Base-by-base conservation (phyloP, 192 early-diverging fungal species). In the Mortierella claussenii region DNA sequence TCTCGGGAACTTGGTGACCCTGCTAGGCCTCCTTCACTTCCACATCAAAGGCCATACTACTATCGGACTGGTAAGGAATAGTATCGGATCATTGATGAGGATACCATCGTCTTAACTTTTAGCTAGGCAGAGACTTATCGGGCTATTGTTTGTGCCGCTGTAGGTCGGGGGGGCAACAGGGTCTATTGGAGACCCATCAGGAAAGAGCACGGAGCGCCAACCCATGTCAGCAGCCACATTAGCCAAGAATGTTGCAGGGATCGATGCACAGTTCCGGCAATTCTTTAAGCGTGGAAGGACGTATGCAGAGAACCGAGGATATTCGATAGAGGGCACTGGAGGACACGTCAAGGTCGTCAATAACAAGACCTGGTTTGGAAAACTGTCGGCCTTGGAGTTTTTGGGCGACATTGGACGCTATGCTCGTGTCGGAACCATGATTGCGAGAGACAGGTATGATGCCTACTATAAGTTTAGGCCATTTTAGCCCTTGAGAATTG, bases 171-270 rank as follows among this genome's bases (percentile, higher is more conserved):
- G 93, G 15, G 97, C 97, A 8, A 98, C 97, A 1, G 97, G 95
- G 0, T 74, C 85, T 15, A 96, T 98, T 50, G 97, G 97, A 15
- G 97, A 98, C 69, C 97, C 97, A 4, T 93, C 90, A 18, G 97
- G 97, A 5, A 89, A 91, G 45, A 87, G 84, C 42, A 89, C 91
- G 0, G 97, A 98, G 62, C 89, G 97, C 6, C 70, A 78, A 20
- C 90, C 89, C 7, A 69, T 97, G 61, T 87, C 82, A 3, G 63
- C 61, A 20, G 80, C 85, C 5, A 81, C 71, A 9, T 74, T 96
- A 15, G 68, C 80, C 6, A 43, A 50, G 10, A 97, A 98, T 74
- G 69, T 89, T 0, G 79, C 78, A 0, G 83, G 81, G 0, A 95
- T 98, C 43, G 82, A 88, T 26, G 59, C 50, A 4, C 96, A 97